Evolutionary conservation across 2,329 filamentous ascomycete species (phyloP).

Genomic region (Colletotrichum euphorbiae): DNA sequence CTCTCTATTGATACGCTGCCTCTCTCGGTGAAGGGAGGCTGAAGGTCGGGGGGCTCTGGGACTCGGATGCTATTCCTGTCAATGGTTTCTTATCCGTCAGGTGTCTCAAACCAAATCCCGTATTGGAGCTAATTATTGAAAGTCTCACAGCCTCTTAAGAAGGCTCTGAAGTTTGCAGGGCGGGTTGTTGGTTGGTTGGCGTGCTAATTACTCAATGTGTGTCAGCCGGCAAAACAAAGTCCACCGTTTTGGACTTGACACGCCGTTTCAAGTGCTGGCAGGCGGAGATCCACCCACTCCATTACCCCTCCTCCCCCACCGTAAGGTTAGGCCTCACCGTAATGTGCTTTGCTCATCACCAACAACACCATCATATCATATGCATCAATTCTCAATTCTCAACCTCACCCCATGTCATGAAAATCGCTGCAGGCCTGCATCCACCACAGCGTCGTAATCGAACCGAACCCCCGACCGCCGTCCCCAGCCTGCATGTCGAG

Average conservation of each 20-base stretch:
- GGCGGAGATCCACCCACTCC: not conserved
- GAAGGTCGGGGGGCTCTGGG: too few relatives aligned
- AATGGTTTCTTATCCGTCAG: not conserved
- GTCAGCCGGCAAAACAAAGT: too few relatives aligned
- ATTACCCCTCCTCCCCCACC: not conserved
- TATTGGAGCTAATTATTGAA: too few relatives aligned
- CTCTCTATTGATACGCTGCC: not conserved
- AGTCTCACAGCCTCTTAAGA: too few relatives aligned
- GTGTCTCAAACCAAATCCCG: too few relatives aligned
- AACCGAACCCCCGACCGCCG: conserved; percentile 6
- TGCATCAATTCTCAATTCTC: too few relatives aligned
- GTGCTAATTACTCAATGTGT: too few relatives aligned
- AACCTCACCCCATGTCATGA: not conserved
- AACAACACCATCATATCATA: not conserved
- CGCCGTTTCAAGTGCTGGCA: conserved; percentile 3
- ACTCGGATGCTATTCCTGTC: conserved; percentile 2
- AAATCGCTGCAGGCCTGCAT: conserved; percentile 8
- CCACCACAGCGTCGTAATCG: conserved; percentile 1
- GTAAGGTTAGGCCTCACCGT: conserved; percentile 21
- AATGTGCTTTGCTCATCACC: conserved; percentile 25
- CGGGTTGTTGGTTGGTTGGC: too few relatives aligned
- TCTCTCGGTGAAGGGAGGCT: conserved; percentile 1
- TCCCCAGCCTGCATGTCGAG: conserved; percentile 26
- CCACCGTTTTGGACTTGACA: conserved; percentile 7
- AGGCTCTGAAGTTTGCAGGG: too few relatives aligned